Percentiles rank a stretch among this genome's conserved stretches.
Conservation (phyloP, 2,329 filamentous ascomycete genomes). For the Capronia americana region DNA sequence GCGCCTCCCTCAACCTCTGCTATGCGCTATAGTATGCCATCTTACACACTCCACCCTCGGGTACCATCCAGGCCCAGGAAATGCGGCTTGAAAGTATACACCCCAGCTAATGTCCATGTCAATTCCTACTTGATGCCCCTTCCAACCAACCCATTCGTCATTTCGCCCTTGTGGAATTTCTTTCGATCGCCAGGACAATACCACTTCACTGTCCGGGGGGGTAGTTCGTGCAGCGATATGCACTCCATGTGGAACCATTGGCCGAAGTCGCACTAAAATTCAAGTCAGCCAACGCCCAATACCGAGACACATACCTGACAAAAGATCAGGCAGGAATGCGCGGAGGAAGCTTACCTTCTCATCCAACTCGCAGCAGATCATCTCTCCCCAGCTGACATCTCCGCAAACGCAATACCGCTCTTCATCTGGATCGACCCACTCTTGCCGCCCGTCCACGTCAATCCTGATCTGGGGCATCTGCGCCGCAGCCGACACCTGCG, state of each 20-base stretch:
- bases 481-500: conserved; percentile 42
- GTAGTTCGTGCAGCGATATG: conserved; percentile 63
- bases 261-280: conserved; percentile 63
- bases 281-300: conserved; percentile 1
- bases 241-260: conserved; percentile 71
- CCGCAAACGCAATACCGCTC: conserved; percentile 69
- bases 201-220: conserved; percentile 68
- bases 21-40: neutral
- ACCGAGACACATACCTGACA: neutral
- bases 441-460: conserved; percentile 56
- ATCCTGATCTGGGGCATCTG: conserved; percentile 47
- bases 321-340: neutral
- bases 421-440: conserved; percentile 66
- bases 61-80: neutral
- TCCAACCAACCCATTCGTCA: conserved; percentile 41
- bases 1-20: neutral
- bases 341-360: conserved; percentile 51
- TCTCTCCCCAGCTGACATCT: conserved; percentile 68
- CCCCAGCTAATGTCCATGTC: neutral
- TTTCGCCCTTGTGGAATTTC: conserved; percentile 52
- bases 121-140: conserved; percentile 36
- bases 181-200: conserved; percentile 68
- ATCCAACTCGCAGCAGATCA: conserved; percentile 70
- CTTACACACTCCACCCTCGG: neutral
- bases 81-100: conserved; percentile 1